phyloP scores from a whole-genome alignment of 495 filamentous ascomycete genomes.

The Talaromyces nanjingensis region DNA sequence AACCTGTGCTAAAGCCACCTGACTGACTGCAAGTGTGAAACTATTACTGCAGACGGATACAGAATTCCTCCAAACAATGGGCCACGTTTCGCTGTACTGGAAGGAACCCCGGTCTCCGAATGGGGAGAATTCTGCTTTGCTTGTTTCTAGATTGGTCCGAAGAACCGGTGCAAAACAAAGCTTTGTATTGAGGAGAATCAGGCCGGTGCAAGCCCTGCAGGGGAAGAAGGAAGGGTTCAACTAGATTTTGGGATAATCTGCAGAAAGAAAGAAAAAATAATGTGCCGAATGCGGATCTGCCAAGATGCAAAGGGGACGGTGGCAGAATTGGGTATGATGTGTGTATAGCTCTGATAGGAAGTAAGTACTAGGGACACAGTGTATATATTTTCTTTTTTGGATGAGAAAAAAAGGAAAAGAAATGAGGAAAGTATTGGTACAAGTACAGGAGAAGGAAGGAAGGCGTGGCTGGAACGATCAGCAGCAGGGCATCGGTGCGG shows the following conservation, averaged over 20 bases:
- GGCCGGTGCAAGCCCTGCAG: background rate
- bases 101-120: background rate
- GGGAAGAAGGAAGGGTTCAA: background rate
- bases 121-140: conserved; percentile 4
- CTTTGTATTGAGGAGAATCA: background rate
- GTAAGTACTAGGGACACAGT: background rate
- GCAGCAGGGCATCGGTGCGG: background rate
- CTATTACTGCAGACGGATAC: conserved; percentile 6
- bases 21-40: conserved; percentile 3
- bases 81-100: background rate
- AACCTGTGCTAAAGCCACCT: background rate
- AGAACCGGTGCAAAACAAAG: background rate
- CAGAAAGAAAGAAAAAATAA: background rate
- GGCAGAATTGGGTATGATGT: background rate
- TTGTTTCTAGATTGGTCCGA: background rate
- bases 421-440: background rate
- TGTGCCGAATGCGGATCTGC: background rate
- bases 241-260: background rate
- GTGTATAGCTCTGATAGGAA: background rate
- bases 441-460: background rate
- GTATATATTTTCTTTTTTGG: background rate
- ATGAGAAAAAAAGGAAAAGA: background rate
- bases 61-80: background rate
- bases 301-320: background rate
- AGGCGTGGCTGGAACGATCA: background rate